Percentiles rank a stretch among this genome's conserved stretches.
Evolutionary conservation across 805 yeast species (phyloP).

Genomic region (Candida namnaoensis): DNA sequence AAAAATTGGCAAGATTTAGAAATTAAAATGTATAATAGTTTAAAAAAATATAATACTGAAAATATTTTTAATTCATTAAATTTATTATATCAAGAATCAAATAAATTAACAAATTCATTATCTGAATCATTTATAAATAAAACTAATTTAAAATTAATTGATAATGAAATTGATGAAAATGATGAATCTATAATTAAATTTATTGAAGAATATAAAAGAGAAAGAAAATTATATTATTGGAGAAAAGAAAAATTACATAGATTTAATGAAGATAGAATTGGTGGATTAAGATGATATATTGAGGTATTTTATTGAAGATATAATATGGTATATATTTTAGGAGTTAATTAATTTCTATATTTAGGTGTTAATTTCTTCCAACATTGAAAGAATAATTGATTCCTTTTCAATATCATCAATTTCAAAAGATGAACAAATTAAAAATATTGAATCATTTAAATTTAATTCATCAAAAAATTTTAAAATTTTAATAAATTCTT

Average conservation of each 20-base stretch:
- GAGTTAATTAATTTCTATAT: too few species aligned
- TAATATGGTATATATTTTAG: too few species aligned
- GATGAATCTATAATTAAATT: slow-evolving; percentile 26
- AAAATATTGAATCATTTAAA: too few species aligned
- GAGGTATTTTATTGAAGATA: too few species aligned
- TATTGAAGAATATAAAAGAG: slow-evolving; percentile 29
- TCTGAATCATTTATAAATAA: slow-evolving; percentile 20
- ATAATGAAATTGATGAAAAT: slow-evolving; percentile 4
- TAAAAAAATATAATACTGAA: slow-evolving; percentile 27
- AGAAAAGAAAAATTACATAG: slow-evolving; percentile 38
- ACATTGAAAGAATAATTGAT: too few species aligned
- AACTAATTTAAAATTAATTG: slow-evolving; percentile 6
- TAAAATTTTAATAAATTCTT: too few species aligned
- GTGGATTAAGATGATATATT: slow-evolving; percentile 6
- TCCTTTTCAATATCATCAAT: too few species aligned
- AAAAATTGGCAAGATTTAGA: slow-evolving; percentile 27
- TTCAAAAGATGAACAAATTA: too few species aligned
- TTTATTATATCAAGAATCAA: slow-evolving; percentile 20
- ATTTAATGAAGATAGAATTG: slow-evolving; percentile 24
- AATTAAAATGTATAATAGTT: slow-evolving; percentile 21
- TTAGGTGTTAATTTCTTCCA: too few species aligned
- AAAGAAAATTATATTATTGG: slow-evolving; percentile 33
- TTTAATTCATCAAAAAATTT: too few species aligned
- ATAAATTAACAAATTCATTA: slow-evolving; percentile 23
- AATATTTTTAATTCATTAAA: slow-evolving; percentile 23